Conservation (phyloP, 768 basidiomycete species). For the Dacryopinax spathularia region DNA sequence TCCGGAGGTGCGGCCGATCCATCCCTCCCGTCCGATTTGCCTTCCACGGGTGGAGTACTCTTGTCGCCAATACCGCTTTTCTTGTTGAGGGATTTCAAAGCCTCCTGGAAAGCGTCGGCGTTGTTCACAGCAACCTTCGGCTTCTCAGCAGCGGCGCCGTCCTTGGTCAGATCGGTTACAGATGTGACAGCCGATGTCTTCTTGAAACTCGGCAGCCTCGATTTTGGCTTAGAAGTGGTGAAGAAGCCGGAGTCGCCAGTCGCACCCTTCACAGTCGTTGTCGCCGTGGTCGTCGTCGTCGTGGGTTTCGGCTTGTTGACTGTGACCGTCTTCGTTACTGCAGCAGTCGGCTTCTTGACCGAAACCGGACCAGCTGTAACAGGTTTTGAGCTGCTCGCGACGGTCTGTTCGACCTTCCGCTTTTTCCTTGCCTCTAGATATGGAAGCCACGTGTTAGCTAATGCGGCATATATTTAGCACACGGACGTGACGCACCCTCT, state of each 20-base stretch:
- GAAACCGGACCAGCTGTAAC: background rate
- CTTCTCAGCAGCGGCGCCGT: slow-evolving; percentile 30
- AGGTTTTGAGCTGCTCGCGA: slow-evolving; percentile 28
- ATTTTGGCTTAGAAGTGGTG: slow-evolving; percentile 71
- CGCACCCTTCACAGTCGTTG: slow-evolving; percentile 46
- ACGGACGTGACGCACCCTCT: slow-evolving; percentile 65
- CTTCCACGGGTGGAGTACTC: background rate
- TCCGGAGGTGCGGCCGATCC: slow-evolving; percentile 6
- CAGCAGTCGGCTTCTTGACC: slow-evolving; percentile 19
- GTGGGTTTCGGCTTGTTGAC: slow-evolving; percentile 28
- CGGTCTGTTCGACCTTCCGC: slow-evolving; percentile 48
- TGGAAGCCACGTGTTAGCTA: background rate
- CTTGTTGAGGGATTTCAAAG: slow-evolving; percentile 59
- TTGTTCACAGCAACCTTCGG: slow-evolving; percentile 42
- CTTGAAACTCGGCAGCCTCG: slow-evolving; percentile 74
- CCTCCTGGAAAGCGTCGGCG: slow-evolving; percentile 68
- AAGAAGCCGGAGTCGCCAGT: slow-evolving; percentile 82
- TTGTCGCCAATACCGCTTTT: slow-evolving; percentile 11
- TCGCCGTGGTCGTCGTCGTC: slow-evolving; percentile 15
- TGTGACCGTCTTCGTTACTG: slow-evolving; percentile 54
- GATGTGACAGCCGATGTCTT: slow-evolving; percentile 31
- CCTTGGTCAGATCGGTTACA: slow-evolving; percentile 33
- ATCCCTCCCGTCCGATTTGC: slow-evolving; percentile 6
- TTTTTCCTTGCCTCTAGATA: slow-evolving; percentile 36
- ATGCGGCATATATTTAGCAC: background rate